A percentile compares a stretch with the other conserved stretches of the same genome.
phyloP scores from a whole-genome alignment of 495 filamentous ascomycete genomes.

The Aspergillus avenaceus region DNA sequence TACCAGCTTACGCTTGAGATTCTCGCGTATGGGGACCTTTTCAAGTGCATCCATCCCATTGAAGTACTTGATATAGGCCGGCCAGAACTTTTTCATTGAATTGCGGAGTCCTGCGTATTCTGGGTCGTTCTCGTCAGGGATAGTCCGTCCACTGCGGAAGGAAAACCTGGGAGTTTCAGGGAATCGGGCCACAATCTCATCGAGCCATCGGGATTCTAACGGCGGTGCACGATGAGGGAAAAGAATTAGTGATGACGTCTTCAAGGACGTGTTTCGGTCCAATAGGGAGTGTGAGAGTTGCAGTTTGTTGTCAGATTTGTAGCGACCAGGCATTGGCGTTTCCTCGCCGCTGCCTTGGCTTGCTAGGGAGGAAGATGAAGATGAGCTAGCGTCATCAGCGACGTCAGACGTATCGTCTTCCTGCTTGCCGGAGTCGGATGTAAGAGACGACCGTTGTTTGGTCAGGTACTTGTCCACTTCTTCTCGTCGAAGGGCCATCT shows the following conservation, averaged over 20 bases:
- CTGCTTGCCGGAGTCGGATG: conserved; percentile 1
- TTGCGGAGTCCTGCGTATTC: conserved; percentile 46
- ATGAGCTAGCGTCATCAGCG: conserved; percentile 25
- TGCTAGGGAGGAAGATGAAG: conserved; percentile 39
- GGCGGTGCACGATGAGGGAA: conserved; percentile 52
- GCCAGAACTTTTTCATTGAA: conserved; percentile 51
- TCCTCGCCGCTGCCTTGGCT: conserved; percentile 40
- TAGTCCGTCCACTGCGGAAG: background rate
- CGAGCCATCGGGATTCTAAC: conserved; percentile 67
- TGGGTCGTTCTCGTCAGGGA: conserved; percentile 29
- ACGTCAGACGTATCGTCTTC: conserved; percentile 11
- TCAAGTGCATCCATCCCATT: conserved; percentile 85
- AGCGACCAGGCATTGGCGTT: conserved; percentile 31
- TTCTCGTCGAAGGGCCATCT: conserved; percentile 39
- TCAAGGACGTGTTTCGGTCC: conserved; percentile 35
- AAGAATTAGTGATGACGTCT: conserved; percentile 43
- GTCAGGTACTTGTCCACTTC: conserved; percentile 40
- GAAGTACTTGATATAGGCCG: conserved; percentile 68
- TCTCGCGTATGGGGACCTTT: conserved; percentile 76
- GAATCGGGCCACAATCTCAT: conserved; percentile 62
- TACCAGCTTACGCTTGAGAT: conserved; percentile 77
- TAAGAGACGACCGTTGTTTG: conserved; percentile 19
- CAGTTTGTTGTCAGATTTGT: conserved; percentile 22
- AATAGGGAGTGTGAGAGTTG: conserved; percentile 35
- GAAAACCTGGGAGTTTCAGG: conserved; percentile 23